Evolutionary conservation across 495 filamentous ascomycete species (phyloP).

Genomic region (Aspergillus cavernicola): DNA sequence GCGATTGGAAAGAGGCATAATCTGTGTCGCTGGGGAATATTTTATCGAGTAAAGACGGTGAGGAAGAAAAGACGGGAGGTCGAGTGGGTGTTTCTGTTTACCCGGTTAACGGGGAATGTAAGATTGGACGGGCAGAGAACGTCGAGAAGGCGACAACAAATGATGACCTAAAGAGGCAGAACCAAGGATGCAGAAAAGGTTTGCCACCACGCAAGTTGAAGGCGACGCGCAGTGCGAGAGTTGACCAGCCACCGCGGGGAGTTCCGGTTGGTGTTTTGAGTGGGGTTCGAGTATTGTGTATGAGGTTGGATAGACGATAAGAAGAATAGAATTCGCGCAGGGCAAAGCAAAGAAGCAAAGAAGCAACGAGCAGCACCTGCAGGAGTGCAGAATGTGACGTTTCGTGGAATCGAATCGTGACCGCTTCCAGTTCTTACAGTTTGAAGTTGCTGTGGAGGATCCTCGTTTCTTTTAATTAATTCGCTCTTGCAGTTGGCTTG

Average conservation of each 20-base stretch:
- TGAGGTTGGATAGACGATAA: neutral
- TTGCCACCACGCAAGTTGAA: conserved; percentile 33
- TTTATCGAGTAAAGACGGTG: neutral
- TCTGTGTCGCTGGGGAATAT: neutral
- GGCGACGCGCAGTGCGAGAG: conserved; percentile 15
- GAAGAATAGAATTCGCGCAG: neutral
- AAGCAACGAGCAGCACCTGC: neutral
- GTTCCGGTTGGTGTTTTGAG: conserved; percentile 6
- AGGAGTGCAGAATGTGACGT: too few relatives aligned
- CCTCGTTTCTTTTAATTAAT: too few relatives aligned
- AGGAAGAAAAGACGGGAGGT: neutral
- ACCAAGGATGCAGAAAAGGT: conserved; percentile 30
- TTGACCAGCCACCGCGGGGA: conserved; percentile 22
- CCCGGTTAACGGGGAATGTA: neutral
- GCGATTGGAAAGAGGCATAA: conserved; percentile 50
- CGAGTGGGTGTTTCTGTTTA: neutral
- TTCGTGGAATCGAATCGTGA: conserved; percentile 9
- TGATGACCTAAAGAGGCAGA: conserved; percentile 30
- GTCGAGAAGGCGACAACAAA: conserved; percentile 12
- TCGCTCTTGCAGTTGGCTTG: too few relatives aligned
- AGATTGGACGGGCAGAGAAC: conserved; percentile 1
- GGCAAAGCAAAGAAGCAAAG: neutral
- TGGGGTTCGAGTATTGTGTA: conserved; percentile 1
- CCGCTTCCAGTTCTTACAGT: too few relatives aligned
- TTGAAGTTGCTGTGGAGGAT: conserved; percentile 16